Evolutionary conservation across 345 rosid genomes (phyloP), one percentile per base, ranked within the genome.

Genomic region (Cardamine chenopodiifolia): DNA sequence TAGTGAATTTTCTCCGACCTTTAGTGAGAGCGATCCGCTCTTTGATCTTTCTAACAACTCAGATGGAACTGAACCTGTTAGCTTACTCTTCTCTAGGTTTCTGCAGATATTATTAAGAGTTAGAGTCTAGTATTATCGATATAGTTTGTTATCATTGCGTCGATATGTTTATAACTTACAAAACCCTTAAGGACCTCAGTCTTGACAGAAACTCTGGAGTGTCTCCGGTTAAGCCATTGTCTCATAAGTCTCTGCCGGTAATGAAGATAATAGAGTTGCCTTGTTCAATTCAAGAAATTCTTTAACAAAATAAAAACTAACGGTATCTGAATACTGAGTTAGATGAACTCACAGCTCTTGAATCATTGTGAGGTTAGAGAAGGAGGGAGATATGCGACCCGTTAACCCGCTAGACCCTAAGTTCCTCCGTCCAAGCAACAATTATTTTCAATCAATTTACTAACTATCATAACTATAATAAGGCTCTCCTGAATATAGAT

Each of bases 241-340:
- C 71, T 2, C 91, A 90, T 18, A 88, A 80, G 72, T 88, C 90
- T 78, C 92, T 88, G 82, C 31, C 5, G 1, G 25, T 8, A 19
- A 45, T 23, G 3, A 62, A 22, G 69, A 45, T n/a, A 12, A 34
- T 6, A 10, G 0, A 35, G 17, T 76, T 20, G 11, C 22, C 56
- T 75, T 68, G 39, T 54, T 62, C 4, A 77, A 45, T 5, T 42
- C 50, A 42, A 42, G 26, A 69, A 48, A 3, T 4, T 54, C 45
- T 37, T 29, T 42, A 20, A 19, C 5, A 54, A 19, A 19, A 28
- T 14, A 49, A 14, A 48, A 53, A 15, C 45, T 1, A 2, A 28
- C 0, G 12, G 35, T 49, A 25, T 52, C 50, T 22, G 4, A 57
- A 42, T 47, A 44, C 47, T 71, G 12, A 14, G 2, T 8, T 53